These are phyloP conservation scores for Mesembryanthemum crystallinum DNA, from an alignment of 148 eudicot species.

Conservation along the genomic window DNA sequence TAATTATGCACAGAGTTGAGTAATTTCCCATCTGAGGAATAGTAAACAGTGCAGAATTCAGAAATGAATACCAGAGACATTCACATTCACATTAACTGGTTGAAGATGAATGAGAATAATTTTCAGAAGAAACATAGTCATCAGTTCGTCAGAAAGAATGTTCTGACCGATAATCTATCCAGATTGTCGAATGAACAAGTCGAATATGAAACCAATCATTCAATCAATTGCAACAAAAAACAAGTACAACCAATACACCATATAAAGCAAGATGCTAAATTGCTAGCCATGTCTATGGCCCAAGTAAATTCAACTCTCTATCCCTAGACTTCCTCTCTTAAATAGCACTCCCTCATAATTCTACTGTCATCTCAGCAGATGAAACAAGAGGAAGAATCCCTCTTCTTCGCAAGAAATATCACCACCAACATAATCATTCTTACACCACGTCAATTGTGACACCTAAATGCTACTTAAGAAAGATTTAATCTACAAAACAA, in stretches of 20 bases:
- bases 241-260: background rate
- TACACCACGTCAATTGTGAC: background rate
- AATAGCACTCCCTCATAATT: background rate
- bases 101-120: no score
- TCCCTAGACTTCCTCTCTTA: background rate
- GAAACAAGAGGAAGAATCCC: background rate
- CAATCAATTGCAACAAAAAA: background rate
- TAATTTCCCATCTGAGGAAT: no score
- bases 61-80: no score
- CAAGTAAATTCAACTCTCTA: background rate
- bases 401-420: background rate
- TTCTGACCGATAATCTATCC: background rate
- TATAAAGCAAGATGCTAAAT: background rate
- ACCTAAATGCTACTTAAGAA: background rate
- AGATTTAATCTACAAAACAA: background rate
- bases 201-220: background rate
- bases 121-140: no score
- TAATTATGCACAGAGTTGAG: background rate
- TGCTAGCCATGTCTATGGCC: constrained; percentile 5
- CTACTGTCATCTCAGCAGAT: background rate
- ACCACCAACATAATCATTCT: background rate
- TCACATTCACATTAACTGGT: no score
- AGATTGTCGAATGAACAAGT: background rate
- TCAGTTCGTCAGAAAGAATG: background rate
- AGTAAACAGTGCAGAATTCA: no score